Conservation (phyloP, 768 basidiomycete species). For the Suillus subalutaceus region DNA sequence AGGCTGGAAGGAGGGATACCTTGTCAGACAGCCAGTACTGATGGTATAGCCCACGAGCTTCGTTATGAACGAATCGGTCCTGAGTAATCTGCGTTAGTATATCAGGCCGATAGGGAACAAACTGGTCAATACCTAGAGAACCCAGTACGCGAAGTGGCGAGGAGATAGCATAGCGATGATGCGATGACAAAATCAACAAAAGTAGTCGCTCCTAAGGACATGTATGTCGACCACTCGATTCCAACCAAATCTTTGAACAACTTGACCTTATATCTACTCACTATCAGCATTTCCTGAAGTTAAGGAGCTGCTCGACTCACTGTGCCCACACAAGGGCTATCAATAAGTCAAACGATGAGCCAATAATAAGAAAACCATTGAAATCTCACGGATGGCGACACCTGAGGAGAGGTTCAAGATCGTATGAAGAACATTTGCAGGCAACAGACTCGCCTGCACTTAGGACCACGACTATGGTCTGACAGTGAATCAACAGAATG, state of each 20-base stretch:
- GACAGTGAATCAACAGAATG: neutral
- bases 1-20: neutral
- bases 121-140: neutral
- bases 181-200: neutral
- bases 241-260: neutral
- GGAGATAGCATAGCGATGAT: neutral
- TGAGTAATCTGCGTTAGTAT: neutral
- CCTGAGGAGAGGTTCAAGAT: neutral
- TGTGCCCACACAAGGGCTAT: neutral
- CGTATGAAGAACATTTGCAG: neutral
- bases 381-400: neutral
- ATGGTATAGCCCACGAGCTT: neutral
- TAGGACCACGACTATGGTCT: neutral
- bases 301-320: neutral
- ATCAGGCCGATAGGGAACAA: neutral
- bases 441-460: neutral
- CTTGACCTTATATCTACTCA: neutral
- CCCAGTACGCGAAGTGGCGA: conserved; percentile 3
- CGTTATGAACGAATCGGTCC: neutral
- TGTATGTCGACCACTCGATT: neutral
- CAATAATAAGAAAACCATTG: neutral
- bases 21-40: neutral
- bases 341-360: neutral
- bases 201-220: neutral
- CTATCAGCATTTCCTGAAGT: neutral